phyloP scores from a whole-genome alignment of 441 rosid genomes.

The Pelargonium fulgidum region DNA sequence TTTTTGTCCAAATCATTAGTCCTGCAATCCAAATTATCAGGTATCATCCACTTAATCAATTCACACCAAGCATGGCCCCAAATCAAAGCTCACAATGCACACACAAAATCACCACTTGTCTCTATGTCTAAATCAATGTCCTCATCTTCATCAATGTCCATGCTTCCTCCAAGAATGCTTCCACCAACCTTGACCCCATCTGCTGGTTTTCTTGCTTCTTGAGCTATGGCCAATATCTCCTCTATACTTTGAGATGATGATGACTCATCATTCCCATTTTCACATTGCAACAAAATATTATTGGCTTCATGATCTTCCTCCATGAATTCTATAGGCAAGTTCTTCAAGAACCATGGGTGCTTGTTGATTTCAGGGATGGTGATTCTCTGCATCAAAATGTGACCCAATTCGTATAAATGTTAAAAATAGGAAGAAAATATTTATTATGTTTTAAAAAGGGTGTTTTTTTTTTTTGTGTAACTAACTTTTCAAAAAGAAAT shows the following conservation, averaged over 20 bases:
- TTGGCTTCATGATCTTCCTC: slow-evolving; percentile 28
- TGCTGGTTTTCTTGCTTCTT: slow-evolving; percentile 92
- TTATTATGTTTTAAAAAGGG: neutral
- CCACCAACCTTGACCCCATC: slow-evolving; percentile 56
- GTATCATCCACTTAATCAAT: too few species aligned
- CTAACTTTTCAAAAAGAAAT: too few species aligned
- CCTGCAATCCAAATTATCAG: too few species aligned
- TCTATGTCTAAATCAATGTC: slow-evolving; percentile 90
- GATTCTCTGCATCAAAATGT: slow-evolving; percentile 57
- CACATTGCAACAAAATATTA: neutral
- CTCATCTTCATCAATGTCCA: slow-evolving; percentile 56
- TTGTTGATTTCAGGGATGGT: slow-evolving; percentile 72
- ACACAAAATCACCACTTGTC: slow-evolving; percentile 85
- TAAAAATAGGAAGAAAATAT: neutral
- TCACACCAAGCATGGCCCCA: too few species aligned
- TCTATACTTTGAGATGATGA: slow-evolving; percentile 75
- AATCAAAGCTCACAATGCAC: slow-evolving; percentile 56
- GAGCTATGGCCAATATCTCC: slow-evolving; percentile 86
- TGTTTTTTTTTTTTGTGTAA: too few species aligned
- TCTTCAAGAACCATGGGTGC: slow-evolving; percentile 90
- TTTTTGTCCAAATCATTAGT: too few species aligned
- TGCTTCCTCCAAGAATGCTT: slow-evolving; percentile 64
- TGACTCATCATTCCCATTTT: slow-evolving; percentile 39
- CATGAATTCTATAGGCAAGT: slow-evolving; percentile 79
- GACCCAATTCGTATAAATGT: neutral